Percentiles rank a stretch among this genome's conserved stretches.
These are phyloP conservation scores for Boletus reticulatus DNA, from an alignment of 768 basidiomycete species.

Conservation along the genomic window DNA sequence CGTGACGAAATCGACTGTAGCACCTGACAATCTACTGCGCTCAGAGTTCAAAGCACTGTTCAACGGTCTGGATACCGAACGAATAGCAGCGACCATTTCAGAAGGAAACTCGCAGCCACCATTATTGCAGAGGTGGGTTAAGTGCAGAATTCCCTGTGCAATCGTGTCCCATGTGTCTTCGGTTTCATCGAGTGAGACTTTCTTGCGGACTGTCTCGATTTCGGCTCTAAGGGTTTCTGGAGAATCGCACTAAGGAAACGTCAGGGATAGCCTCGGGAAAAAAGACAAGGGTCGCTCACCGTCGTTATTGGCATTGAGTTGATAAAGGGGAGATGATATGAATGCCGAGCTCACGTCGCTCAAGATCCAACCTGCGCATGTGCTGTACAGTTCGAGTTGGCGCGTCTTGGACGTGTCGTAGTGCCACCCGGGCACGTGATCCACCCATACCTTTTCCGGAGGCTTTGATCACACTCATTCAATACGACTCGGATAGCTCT, in stretches of 20 bases:
- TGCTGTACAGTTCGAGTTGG: not conserved
- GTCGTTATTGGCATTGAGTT: constrained; percentile 31
- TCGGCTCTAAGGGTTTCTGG: constrained; percentile 34
- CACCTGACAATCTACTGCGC: constrained; percentile 65
- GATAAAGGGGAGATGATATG: not conserved
- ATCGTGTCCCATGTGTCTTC: constrained; percentile 83
- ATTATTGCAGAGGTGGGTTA: constrained; percentile 50
- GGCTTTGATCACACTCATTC: too few species aligned
- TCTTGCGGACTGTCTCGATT: constrained; percentile 42
- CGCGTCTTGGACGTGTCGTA: constrained; percentile 21
- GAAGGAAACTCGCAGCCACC: constrained; percentile 51
- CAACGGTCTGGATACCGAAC: constrained; percentile 51
- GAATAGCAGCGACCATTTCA: constrained; percentile 51
- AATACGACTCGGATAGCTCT: too few species aligned
- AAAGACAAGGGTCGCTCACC: not conserved
- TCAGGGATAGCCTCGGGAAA: not conserved
- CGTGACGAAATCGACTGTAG: constrained; percentile 61
- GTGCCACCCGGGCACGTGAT: constrained; percentile 27
- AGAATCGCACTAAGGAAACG: constrained; percentile 30
- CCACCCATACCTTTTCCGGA: too few species aligned
- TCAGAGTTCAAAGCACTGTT: constrained; percentile 67
- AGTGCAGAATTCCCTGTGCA: constrained; percentile 42
- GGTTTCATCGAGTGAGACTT: constrained; percentile 53
- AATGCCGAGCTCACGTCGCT: constrained; percentile 14
- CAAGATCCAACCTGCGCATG: constrained; percentile 9